Conservation (phyloP, 2,329 filamentous ascomycete genomes). For the Aspergillus sp. region DNA sequence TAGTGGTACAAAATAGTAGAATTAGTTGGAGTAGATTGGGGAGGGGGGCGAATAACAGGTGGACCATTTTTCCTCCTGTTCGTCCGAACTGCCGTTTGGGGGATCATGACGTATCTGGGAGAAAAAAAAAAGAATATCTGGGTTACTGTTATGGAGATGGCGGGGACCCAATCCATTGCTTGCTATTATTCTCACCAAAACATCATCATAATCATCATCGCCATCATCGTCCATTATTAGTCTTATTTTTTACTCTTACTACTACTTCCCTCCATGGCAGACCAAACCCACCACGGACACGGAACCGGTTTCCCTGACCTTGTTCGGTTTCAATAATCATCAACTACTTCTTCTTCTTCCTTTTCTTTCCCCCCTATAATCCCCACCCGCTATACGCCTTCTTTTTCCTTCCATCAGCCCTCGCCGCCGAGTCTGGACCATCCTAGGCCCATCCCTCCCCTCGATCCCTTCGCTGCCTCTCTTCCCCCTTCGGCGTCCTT, state of each 20-base stretch:
- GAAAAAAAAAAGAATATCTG: no score
- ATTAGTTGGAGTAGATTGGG: no score
- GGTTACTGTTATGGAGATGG: not conserved
- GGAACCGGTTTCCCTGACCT: slow-evolving; percentile 3
- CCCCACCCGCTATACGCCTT: slow-evolving; percentile 3
- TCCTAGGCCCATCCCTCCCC: slow-evolving; percentile 4
- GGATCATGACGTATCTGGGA: not conserved
- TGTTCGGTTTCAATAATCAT: not conserved
- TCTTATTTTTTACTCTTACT: not conserved
- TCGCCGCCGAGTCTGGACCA: slow-evolving; percentile 3
- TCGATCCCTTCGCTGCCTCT: slow-evolving; percentile 26
- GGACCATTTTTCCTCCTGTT: no score
- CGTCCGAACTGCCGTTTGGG: not conserved
- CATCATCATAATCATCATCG: not conserved
- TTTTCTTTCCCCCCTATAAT: not conserved
- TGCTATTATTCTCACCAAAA: not conserved
- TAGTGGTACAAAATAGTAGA: not conserved
- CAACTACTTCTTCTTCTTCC: not conserved
- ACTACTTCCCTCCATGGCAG: not conserved
- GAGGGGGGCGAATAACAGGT: not conserved
- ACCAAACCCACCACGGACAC: not conserved
- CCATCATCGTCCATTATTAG: not conserved
- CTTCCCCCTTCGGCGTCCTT: slow-evolving; percentile 11
- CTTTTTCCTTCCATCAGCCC: slow-evolving; percentile 2
- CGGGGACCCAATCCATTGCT: not conserved